Conservation (phyloP, 495 filamentous ascomycete genomes). For the Daldinia decipiens region DNA sequence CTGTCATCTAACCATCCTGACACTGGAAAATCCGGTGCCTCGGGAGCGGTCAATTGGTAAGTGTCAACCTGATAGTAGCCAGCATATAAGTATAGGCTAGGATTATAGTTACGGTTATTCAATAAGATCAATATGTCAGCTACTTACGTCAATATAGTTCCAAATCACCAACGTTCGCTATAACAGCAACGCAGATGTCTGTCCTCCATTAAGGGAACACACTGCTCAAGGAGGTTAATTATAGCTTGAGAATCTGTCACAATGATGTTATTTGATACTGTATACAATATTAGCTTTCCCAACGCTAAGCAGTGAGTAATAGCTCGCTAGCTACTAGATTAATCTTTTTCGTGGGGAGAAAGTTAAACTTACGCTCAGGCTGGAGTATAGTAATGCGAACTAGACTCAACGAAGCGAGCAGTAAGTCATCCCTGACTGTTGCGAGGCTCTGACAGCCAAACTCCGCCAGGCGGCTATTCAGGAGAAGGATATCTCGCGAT, state of each 20-base stretch:
- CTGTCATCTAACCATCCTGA: slow-evolving; percentile 17
- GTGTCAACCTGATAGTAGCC: not conserved
- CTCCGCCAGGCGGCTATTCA: slow-evolving; percentile 54
- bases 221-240: slow-evolving; percentile 55
- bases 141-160: slow-evolving; percentile 10
- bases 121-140: not conserved
- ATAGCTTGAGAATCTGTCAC: slow-evolving; percentile 58
- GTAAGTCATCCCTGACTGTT: slow-evolving; percentile 53
- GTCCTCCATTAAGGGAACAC: slow-evolving; percentile 57
- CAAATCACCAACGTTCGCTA: slow-evolving; percentile 59
- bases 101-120: not conserved
- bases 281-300: slow-evolving; percentile 10
- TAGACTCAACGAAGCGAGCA: slow-evolving; percentile 57
- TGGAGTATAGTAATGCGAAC: slow-evolving; percentile 57
- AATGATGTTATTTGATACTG: slow-evolving; percentile 53
- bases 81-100: no score
- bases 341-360: not conserved
- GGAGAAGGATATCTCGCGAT: slow-evolving; percentile 57
- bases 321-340: not conserved
- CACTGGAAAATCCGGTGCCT: not conserved
- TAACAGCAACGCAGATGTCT: slow-evolving; percentile 57
- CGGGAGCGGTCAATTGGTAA: not conserved
- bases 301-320: not conserved
- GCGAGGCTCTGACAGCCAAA: slow-evolving; percentile 54
- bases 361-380: slow-evolving; percentile 43